Evolutionary conservation across 495 filamentous ascomycete genomes (phyloP).

Genomic region (Penicillium mononematosum): DNA sequence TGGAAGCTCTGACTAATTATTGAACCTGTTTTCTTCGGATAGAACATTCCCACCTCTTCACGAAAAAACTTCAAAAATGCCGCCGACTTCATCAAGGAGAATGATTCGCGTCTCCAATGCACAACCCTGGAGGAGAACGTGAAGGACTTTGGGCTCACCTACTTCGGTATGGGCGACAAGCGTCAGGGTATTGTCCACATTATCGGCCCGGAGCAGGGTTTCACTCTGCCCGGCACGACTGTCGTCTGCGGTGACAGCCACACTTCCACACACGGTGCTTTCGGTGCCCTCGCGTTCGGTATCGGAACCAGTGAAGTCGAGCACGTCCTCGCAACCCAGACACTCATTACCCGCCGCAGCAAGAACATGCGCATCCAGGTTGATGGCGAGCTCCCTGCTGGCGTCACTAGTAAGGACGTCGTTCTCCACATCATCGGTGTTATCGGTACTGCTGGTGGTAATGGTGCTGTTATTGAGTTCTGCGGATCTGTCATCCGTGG

Average conservation of each 20-base stretch:
- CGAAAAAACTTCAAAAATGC: constrained; percentile 87
- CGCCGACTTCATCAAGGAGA: constrained; percentile 82
- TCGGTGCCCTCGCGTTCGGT: constrained; percentile 92
- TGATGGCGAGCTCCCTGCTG: constrained; percentile 83
- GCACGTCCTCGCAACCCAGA: constrained; percentile 96
- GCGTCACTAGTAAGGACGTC: constrained; percentile 95
- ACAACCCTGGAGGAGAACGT: constrained; percentile 96
- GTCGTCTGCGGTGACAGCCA: constrained; percentile 98
- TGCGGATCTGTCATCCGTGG: constrained; percentile 86
- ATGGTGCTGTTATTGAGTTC: constrained; percentile 92
- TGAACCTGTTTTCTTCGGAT: background rate
- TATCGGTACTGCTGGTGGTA: constrained; percentile 95
- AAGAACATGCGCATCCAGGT: constrained; percentile 99
- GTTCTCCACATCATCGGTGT: constrained; percentile 91
- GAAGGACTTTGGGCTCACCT: constrained; percentile 92
- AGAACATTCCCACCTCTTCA: constrained; percentile 91
- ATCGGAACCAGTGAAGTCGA: constrained; percentile 98
- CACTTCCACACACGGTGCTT: constrained; percentile 96
- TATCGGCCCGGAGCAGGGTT: constrained; percentile 98
- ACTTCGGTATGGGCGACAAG: constrained; percentile 95
- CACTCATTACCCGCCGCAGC: constrained; percentile 86
- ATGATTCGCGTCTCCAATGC: constrained; percentile 90
- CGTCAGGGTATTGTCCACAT: constrained; percentile 98
- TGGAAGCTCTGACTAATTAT: background rate
- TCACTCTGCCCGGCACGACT: constrained; percentile 95